Conservation (phyloP, 75 land plant species). For the Cupressus sempervirens region DNA sequence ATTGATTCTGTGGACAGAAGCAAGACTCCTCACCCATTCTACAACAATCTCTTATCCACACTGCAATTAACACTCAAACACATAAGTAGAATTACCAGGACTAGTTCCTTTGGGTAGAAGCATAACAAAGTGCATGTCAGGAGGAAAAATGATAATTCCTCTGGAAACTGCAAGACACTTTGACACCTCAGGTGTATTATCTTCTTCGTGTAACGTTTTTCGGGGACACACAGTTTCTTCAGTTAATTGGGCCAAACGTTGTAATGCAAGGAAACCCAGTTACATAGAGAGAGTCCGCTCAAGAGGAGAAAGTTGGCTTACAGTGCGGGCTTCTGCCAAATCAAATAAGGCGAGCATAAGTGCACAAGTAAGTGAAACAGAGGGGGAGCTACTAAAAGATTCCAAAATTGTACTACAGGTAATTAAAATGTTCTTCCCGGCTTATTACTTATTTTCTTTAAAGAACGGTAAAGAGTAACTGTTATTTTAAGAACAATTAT, state of each 20-base stretch:
- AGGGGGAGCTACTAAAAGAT: background rate
- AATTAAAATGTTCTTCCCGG: background rate
- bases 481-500: background rate
- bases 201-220: background rate
- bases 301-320: background rate
- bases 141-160: background rate
- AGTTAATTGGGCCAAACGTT: background rate
- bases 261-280: background rate
- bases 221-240: background rate
- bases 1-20: too few species aligned
- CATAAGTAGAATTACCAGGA: background rate
- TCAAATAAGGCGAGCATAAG: background rate
- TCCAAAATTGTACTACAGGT: background rate
- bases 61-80: too few species aligned
- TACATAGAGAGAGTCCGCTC: background rate
- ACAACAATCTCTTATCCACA: too few species aligned
- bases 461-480: background rate
- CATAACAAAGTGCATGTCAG: background rate
- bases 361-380: background rate
- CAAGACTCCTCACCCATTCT: too few species aligned
- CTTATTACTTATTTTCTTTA: background rate
- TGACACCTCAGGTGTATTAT: background rate
- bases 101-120: background rate
- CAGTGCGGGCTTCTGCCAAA: background rate
- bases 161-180: background rate